Conservation (phyloP, 495 filamentous ascomycete genomes). For the Podospora fimiseda region DNA sequence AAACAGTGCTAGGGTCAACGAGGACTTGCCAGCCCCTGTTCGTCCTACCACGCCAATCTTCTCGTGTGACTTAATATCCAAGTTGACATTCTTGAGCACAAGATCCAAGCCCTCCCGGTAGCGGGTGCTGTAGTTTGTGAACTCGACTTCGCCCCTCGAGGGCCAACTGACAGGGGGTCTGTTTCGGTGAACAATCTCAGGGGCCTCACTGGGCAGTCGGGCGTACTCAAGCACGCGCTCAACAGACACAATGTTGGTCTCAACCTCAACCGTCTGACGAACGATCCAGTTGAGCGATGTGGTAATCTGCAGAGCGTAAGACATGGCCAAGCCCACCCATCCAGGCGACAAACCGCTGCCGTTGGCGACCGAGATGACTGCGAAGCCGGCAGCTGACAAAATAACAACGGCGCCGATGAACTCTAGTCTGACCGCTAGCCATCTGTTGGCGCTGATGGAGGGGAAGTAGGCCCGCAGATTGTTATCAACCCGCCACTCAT, state of each 20-base stretch:
- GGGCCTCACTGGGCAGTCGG: slow-evolving; percentile 85
- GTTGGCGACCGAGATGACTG: slow-evolving; percentile 71
- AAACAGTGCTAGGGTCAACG: slow-evolving; percentile 88
- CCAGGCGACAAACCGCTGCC: slow-evolving; percentile 65
- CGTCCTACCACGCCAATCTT: slow-evolving; percentile 97
- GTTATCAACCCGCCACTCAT: slow-evolving; percentile 95
- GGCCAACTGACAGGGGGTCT: slow-evolving; percentile 90
- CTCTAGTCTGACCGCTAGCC: slow-evolving; percentile 92
- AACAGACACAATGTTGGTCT: slow-evolving; percentile 98
- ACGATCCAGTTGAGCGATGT: slow-evolving; percentile 99
- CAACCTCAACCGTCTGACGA: slow-evolving; percentile 96
- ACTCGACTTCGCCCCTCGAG: slow-evolving; percentile 79
- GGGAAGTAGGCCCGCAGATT: slow-evolving; percentile 96
- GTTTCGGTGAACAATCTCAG: slow-evolving; percentile 83
- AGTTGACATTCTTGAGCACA: slow-evolving; percentile 84
- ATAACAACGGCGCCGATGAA: slow-evolving; percentile 97
- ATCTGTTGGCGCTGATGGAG: slow-evolving; percentile 90
- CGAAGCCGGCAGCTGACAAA: slow-evolving; percentile 73
- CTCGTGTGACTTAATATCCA: slow-evolving; percentile 90
- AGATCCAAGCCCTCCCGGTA: slow-evolving; percentile 86
- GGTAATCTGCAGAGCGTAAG: slow-evolving; percentile 94
- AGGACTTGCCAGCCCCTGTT: slow-evolving; percentile 95
- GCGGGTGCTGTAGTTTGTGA: slow-evolving; percentile 87
- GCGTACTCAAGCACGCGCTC: slow-evolving; percentile 98
- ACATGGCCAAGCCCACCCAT: slow-evolving; percentile 90